Conservation (phyloP, 2,329 filamentous ascomycete genomes). For the Pseudogymnoascus sp. region DNA sequence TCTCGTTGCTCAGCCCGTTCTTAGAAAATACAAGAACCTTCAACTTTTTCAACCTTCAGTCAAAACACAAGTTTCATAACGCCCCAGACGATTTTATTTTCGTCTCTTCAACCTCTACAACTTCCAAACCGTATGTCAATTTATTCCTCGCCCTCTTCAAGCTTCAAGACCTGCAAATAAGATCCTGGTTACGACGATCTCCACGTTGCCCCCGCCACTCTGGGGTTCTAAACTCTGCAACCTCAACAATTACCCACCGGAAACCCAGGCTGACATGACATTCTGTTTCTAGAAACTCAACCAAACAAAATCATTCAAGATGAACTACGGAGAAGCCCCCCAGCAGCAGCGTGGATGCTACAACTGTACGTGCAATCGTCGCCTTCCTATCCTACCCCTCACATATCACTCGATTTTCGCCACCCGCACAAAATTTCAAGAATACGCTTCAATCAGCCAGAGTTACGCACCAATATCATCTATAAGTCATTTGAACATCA, state of each 20-base stretch:
- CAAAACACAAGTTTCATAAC: neutral
- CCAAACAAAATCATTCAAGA: conserved; percentile 15
- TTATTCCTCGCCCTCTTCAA: neutral
- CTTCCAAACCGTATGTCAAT: neutral
- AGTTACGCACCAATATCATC: neutral
- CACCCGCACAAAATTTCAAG: neutral
- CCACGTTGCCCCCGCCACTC: conserved; percentile 6
- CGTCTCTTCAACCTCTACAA: conserved; percentile 1
- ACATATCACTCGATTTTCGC: neutral
- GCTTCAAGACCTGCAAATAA: neutral
- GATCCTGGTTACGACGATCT: conserved; percentile 2
- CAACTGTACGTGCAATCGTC: conserved; percentile 38
- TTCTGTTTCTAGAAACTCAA: neutral
- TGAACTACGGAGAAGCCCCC: conserved; percentile 26
- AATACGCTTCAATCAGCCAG: neutral
- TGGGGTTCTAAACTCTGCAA: neutral
- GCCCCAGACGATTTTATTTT: conserved; percentile 2
- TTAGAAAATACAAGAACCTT: conserved; percentile 6
- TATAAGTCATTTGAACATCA: neutral
- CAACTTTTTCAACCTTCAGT: neutral
- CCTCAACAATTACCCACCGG: neutral
- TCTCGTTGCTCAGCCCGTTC: conserved; percentile 1
- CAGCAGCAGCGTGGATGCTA: conserved; percentile 38
- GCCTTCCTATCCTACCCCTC: neutral
- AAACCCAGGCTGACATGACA: neutral